Percentiles rank a stretch among this genome's conserved stretches.
These are phyloP conservation scores for Paramecium biaurelia DNA, from an alignment of 73 alveolate species.

Conservation along the genomic window DNA sequence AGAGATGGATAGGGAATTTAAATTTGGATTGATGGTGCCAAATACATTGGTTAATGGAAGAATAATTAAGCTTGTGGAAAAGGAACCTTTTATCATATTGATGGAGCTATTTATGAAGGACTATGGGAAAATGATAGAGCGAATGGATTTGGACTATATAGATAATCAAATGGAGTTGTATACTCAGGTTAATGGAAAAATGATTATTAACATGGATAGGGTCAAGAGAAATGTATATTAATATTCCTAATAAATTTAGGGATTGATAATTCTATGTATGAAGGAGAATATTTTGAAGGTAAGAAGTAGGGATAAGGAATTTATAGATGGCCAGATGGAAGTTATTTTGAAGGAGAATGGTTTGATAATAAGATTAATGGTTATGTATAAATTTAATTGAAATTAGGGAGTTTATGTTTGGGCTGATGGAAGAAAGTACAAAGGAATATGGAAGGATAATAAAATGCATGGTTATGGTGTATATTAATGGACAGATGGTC, in stretches of 20 bases:
- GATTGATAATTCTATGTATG: conserved; percentile 76
- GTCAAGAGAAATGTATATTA: conserved; percentile 64
- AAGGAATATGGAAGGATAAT: conserved; percentile 44
- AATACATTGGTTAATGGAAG: conserved; percentile 79
- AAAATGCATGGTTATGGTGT: conserved; percentile 61
- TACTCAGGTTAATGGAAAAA: conserved; percentile 83
- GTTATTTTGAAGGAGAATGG: conserved; percentile 72
- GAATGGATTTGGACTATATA: conserved; percentile 85
- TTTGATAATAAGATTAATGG: conserved; percentile 72
- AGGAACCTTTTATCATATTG: conserved; percentile 80
- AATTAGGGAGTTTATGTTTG: conserved; percentile 68
- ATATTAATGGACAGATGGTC: conserved; percentile 67
- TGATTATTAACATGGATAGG: conserved; percentile 76
- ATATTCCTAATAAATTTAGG: conserved; percentile 53
- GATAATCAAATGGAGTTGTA: conserved; percentile 78
- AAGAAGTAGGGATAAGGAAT: conserved; percentile 72
- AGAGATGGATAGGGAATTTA: conserved; percentile 91
- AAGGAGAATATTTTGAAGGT: conserved; percentile 71
- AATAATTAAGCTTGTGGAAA: conserved; percentile 84
- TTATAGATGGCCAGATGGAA: conserved; percentile 75
- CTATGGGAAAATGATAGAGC: conserved; percentile 83
- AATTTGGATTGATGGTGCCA: conserved; percentile 94
- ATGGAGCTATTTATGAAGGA: conserved; percentile 83
- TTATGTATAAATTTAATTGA: conserved; percentile 43
- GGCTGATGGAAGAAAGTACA: conserved; percentile 50